Evolutionary conservation across 495 filamentous ascomycete species (phyloP).

Genomic region (Friedmanniomyces endolithicus): DNA sequence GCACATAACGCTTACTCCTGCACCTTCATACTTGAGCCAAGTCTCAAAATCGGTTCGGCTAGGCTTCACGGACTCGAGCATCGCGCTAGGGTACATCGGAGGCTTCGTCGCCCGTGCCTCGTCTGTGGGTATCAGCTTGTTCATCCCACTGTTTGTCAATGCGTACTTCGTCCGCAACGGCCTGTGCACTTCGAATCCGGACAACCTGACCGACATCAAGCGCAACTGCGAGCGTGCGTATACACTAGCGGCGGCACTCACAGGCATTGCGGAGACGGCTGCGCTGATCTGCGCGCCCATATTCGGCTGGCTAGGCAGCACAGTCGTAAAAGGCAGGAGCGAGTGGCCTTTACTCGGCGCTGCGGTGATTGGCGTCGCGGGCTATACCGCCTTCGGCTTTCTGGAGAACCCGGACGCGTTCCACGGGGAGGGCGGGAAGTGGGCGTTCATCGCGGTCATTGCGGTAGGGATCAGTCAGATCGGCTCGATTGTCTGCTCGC

Average conservation of each 20-base stretch:
- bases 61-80: slow-evolving; percentile 61
- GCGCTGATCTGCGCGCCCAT: slow-evolving; percentile 73
- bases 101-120: slow-evolving; percentile 92
- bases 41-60: slow-evolving; percentile 54
- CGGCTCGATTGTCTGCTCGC: slow-evolving; percentile 83
- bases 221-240: slow-evolving; percentile 73
- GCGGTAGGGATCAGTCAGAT: slow-evolving; percentile 85
- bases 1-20: slow-evolving; percentile 14
- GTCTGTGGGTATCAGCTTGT: slow-evolving; percentile 89
- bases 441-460: slow-evolving; percentile 62
- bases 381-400: slow-evolving; percentile 60
- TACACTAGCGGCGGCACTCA: slow-evolving; percentile 67
- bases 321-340: slow-evolving; percentile 40
- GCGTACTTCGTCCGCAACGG: slow-evolving; percentile 74
- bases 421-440: slow-evolving; percentile 46
- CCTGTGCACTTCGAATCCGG: slow-evolving; percentile 51
- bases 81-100: slow-evolving; percentile 79
- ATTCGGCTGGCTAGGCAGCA: slow-evolving; percentile 68
- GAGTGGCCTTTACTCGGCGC: slow-evolving; percentile 65
- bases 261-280: slow-evolving; percentile 74
- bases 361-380: slow-evolving; percentile 56
- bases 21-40: slow-evolving; percentile 25
- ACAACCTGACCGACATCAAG: slow-evolving; percentile 51
- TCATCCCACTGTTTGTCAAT: slow-evolving; percentile 86
- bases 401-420: slow-evolving; percentile 58